Evolutionary conservation across 805 yeast genomes (phyloP).

Genomic region (Dipodascus geniculatus): DNA sequence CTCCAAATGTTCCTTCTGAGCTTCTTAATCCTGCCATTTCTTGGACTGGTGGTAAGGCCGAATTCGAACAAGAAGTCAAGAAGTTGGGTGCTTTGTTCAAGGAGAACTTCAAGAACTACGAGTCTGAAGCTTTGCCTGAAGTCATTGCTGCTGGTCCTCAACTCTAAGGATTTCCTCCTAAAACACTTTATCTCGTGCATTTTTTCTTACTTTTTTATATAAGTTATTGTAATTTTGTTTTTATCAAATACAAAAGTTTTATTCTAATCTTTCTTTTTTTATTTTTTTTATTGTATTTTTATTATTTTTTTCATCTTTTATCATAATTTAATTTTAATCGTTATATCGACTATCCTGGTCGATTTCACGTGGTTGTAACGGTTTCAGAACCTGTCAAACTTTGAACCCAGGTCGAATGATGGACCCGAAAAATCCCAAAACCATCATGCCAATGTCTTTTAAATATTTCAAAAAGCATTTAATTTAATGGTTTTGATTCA

Average conservation of each 20-base stretch:
- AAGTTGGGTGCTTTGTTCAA: constrained; percentile 66
- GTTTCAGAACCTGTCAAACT: no score
- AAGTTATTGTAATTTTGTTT: neutral
- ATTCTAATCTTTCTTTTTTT: no score
- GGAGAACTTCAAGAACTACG: constrained; percentile 79
- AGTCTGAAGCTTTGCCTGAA: constrained; percentile 70
- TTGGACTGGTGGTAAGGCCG: constrained; percentile 53
- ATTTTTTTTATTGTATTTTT: no score
- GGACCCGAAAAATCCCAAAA: no score
- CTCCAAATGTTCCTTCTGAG: constrained; percentile 73
- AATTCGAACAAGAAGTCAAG: constrained; percentile 43
- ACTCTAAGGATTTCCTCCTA: constrained; percentile 26
- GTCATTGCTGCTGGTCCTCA: constrained; percentile 91
- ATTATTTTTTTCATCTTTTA: no score
- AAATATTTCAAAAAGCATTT: no score
- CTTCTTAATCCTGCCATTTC: constrained; percentile 76
- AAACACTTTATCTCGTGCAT: neutral
- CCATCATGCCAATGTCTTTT: no score
- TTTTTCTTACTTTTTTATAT: neutral
- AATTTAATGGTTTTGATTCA: no score
- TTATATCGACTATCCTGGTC: no score
- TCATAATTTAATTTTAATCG: no score
- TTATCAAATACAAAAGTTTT: neutral
- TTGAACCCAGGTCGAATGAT: no score
- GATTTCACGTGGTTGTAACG: no score